phyloP scores from a whole-genome alignment of 2,329 filamentous ascomycete species.

The Talaromyces sp. region DNA sequence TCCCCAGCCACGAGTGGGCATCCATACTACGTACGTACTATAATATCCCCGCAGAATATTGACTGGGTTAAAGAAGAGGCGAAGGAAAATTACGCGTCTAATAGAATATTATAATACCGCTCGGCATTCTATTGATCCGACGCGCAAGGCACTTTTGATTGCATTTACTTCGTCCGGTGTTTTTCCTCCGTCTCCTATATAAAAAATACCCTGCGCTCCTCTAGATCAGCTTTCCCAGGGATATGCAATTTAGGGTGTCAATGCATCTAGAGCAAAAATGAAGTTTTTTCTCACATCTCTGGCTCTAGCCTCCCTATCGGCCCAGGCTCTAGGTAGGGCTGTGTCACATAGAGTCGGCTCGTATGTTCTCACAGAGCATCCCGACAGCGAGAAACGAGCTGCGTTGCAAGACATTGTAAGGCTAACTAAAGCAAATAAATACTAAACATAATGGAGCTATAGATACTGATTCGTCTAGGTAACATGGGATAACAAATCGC shows the following conservation, averaged over 20 bases:
- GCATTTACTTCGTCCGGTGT: not conserved
- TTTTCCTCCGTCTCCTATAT: not conserved
- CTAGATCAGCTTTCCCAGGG: not conserved
- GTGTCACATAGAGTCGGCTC: conserved; percentile 46
- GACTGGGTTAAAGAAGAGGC: not conserved
- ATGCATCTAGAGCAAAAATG: conserved; percentile 22
- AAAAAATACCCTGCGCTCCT: not conserved
- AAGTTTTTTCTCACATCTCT: conserved; percentile 30
- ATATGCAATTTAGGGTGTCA: not conserved
- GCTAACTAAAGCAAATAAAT: conserved; percentile 1
- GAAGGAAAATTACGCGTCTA: not conserved
- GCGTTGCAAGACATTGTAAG: conserved; percentile 52
- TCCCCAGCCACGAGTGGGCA: not conserved
- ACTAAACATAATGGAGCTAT: not conserved
- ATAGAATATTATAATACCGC: not conserved
- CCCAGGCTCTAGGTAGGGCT: conserved; percentile 42
- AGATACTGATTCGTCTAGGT: conserved; percentile 33
- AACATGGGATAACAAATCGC: conserved; percentile 66
- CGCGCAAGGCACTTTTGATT: not conserved
- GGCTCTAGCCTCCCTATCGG: conserved; percentile 33
- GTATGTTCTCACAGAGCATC: conserved; percentile 39
- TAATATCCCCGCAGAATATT: not conserved
- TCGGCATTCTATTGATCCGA: not conserved
- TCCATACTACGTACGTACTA: not conserved
- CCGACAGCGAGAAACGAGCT: conserved; percentile 39